Conservation (phyloP, 371 early-diverging fungal genomes). For the Dichotomocladium elegans region DNA sequence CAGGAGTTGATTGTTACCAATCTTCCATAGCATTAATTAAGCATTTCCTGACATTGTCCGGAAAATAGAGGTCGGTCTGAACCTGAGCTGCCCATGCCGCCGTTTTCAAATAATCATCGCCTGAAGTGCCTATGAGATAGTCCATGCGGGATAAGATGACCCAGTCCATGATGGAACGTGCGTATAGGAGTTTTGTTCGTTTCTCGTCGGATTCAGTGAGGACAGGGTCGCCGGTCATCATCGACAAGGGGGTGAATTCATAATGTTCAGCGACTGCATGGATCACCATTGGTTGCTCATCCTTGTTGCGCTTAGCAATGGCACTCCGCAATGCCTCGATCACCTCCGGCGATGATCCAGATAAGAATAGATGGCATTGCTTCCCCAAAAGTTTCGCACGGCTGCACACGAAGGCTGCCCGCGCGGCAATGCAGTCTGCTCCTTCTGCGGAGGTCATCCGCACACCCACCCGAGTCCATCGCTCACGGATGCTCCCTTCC, state of each 20-base stretch:
- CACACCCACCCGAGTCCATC: conserved; percentile 36
- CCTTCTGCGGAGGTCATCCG: conserved; percentile 4
- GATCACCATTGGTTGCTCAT: neutral
- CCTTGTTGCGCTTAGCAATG: neutral
- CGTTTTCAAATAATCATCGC: conserved; percentile 25
- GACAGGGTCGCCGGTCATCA: neutral
- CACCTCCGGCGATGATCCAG: conserved; percentile 2
- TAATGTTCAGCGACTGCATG: conserved; percentile 29
- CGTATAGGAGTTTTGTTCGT: conserved; percentile 19
- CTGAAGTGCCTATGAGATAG: conserved; percentile 27
- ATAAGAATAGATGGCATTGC: conserved; percentile 31
- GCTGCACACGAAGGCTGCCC: conserved; percentile 16
- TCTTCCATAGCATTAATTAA: too few species aligned
- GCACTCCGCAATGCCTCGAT: conserved; percentile 7
- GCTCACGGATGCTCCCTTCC: neutral
- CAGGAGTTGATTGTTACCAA: too few species aligned
- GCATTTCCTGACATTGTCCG: too few species aligned
- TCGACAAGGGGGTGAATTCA: conserved; percentile 13
- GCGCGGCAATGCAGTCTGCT: conserved; percentile 16
- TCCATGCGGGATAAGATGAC: conserved; percentile 41
- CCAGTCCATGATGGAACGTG: conserved; percentile 42
- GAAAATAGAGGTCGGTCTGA: conserved; percentile 22
- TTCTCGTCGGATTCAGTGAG: conserved; percentile 15
- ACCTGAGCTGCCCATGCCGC: conserved; percentile 49
- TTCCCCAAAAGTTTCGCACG: conserved; percentile 10